These are phyloP conservation scores for Ceratonia siliqua DNA, from an alignment of 306 rosid species.

Conservation along the genomic window DNA sequence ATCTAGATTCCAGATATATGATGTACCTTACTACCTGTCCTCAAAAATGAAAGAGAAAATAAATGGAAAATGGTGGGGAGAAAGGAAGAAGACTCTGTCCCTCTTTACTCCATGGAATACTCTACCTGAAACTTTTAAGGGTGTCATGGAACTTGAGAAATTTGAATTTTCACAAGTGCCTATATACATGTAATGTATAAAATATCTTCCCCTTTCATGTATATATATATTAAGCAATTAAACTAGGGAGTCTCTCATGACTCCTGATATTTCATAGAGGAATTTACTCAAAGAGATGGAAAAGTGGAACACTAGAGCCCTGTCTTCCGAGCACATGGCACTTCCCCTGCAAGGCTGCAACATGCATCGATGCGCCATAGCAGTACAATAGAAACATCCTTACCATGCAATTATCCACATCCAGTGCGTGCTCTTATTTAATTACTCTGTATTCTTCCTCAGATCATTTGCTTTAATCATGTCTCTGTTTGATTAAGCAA, in stretches of 20 bases:
- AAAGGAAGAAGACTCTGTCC: too few species aligned
- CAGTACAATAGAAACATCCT: too few species aligned
- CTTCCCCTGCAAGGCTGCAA: conserved; percentile 1
- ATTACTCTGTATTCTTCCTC: not conserved
- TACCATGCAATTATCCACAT: too few species aligned
- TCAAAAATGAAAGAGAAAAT: too few species aligned
- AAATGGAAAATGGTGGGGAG: too few species aligned
- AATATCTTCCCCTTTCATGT: not conserved
- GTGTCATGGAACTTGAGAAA: too few species aligned
- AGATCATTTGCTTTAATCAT: conserved; percentile 15
- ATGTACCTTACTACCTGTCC: too few species aligned
- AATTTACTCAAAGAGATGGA: not conserved
- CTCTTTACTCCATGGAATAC: too few species aligned
- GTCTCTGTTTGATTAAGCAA: conserved; percentile 16
- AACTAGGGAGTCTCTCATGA: not conserved
- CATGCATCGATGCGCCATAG: conserved; percentile 9
- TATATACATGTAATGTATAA: not conserved
- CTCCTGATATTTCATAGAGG: not conserved
- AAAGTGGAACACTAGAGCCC: not conserved
- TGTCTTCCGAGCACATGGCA: conserved; percentile 13
- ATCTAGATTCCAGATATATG: too few species aligned
- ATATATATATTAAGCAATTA: not conserved
- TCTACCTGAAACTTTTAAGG: too few species aligned
- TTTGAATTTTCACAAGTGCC: too few species aligned
- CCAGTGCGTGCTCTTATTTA: not conserved